These are phyloP conservation scores for Pneumocystis canis DNA, from an alignment of 1,139 yeast genomes.

Conservation along the genomic window DNA sequence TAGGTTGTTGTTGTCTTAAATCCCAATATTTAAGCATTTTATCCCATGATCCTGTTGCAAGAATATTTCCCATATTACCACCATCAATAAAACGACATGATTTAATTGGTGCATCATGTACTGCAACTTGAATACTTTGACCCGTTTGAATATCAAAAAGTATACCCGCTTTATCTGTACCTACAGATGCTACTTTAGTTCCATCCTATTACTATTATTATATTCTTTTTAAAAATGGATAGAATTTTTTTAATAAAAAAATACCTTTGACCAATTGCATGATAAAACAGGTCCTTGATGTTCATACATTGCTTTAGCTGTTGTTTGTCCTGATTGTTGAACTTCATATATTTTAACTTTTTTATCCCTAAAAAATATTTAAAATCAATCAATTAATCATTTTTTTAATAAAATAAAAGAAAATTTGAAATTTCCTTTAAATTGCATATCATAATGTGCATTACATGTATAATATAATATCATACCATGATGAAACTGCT, in stretches of 20 bases:
- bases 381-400: neutral
- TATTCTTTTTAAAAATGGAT: too few relatives aligned
- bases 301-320: constrained; percentile 79
- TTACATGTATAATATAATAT: too few relatives aligned
- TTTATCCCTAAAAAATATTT: constrained; percentile 37
- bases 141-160: constrained; percentile 71
- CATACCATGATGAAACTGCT: constrained; percentile 68
- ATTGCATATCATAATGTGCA: neutral
- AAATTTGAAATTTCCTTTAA: neutral
- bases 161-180: constrained; percentile 80
- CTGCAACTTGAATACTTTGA: constrained; percentile 72
- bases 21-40: constrained; percentile 92
- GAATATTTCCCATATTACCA: constrained; percentile 58
- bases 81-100: constrained; percentile 65
- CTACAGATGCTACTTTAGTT: constrained; percentile 75
- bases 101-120: constrained; percentile 70
- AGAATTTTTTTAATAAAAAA: neutral
- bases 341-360: constrained; percentile 88
- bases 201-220: constrained; percentile 58
- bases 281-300: constrained; percentile 81
- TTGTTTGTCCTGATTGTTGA: constrained; percentile 50
- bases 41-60: constrained; percentile 95
- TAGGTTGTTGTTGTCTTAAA: constrained; percentile 70
- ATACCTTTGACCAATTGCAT: constrained; percentile 51
- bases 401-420: neutral